Base-by-base conservation (phyloP, 495 filamentous ascomycete genomes). In the Penicillium coffeae region DNA sequence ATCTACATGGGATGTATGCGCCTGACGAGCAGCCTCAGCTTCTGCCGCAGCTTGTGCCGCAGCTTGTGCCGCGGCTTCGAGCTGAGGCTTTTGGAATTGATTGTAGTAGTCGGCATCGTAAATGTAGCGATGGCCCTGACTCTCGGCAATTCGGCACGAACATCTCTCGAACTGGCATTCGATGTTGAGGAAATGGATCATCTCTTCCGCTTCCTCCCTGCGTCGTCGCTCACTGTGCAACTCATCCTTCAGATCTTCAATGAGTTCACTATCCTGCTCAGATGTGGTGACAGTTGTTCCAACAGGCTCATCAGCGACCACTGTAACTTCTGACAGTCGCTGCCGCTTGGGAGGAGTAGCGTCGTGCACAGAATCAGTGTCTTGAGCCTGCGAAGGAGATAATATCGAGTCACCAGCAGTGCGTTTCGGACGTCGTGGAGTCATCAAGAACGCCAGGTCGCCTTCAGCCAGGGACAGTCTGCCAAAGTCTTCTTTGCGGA, bases 111-210 rank as follows among this genome's bases (percentile, higher is more conserved):
- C 58, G 2, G 51, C 55, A 37, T 81, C 78, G 46, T 81, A 74
- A n/a, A 76, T 55, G 49, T 77, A 81, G n/a, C 58, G 53, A 13
- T 51, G 60, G n/a, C 73, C 75, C 13, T 73, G 59, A 25, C 60
- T 54, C 50, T 84, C 79, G 3, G 77, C 76, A 40, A 81, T 47
- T 33, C 80, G 72, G 60, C 84, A 88, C 1, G 82, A 66, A 68
- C 88, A 93, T 62, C 79, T 79, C 47, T 79, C 77, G 47, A 92
- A 82, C 38, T 82, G 77, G 64, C 90, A 94, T 62, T 95, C 88
- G 50, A 86, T 77, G 54, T 87, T 81, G 72, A 95, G 70, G 61
- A 90, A 95, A n/a, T 90, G 78, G 20, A 91, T 70, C 55, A 84
- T 80, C 12, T 87, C 85, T 47, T 90, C 77, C 0, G 87, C 85